A percentile compares a stretch with the other conserved stretches of the same genome.
phyloP scores from a whole-genome alignment of 495 filamentous ascomycete genomes.

The Aspergillus sparsus region DNA sequence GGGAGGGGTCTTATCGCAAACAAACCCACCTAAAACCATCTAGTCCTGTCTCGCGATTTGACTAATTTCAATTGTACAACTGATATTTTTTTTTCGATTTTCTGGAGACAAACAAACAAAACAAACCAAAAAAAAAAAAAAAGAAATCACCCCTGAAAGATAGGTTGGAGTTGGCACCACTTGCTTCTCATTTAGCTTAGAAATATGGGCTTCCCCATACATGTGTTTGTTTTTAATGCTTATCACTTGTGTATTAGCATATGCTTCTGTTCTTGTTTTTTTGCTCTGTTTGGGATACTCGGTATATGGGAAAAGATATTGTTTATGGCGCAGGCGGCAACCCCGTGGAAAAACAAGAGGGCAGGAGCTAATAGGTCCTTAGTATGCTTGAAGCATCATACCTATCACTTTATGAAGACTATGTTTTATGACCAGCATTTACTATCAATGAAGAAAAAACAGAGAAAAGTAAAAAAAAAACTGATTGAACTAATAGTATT shows the following conservation, averaged over 20 bases:
- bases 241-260: background rate
- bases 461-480: no score
- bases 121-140: no score
- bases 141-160: constrained; percentile 5
- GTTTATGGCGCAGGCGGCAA: constrained; percentile 13
- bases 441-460: background rate
- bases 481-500: no score
- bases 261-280: constrained; percentile 3
- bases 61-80: constrained; percentile 12
- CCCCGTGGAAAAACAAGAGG: background rate
- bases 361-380: background rate
- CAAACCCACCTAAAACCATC: constrained; percentile 32
- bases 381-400: constrained; percentile 19
- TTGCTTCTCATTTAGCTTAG: constrained; percentile 8
- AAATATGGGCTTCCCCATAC: constrained; percentile 5
- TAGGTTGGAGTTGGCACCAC: constrained; percentile 17
- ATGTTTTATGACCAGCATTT: constrained; percentile 12
- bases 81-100: background rate
- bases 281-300: constrained; percentile 10
- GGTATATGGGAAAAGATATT: constrained; percentile 15
- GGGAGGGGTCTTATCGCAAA: constrained; percentile 50
- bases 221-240: no score
- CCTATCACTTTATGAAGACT: constrained; percentile 3
- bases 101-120: no score
- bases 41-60: constrained; percentile 24